Evolutionary conservation across 331 rosid species (phyloP), one percentile per base, ranked within the genome.

Genomic region (Pyrus hybrid): DNA sequence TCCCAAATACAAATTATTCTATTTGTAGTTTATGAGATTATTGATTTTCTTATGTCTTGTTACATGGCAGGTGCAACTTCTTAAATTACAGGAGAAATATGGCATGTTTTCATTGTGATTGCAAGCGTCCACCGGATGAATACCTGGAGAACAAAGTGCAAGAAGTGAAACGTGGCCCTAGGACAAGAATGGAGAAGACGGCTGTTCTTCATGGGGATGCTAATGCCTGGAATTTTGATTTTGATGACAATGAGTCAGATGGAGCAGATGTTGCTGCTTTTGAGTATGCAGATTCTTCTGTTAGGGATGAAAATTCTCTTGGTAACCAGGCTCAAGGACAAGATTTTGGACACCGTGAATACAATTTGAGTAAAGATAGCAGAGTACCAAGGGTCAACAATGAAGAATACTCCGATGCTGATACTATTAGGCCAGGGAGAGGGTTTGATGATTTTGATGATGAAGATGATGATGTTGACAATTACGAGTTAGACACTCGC

Each of bases 221-320:
- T 68, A 90, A 91, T 88, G 96, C 99, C 68, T 94, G 99, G 99
- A 94, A 94, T 85, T 94, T 94, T 77, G 90, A 94, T 83, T 94
- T 94, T 76, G 99, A 94, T 77, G 99, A 94, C 73, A 84, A 92
- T 64, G 99, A 94, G 79, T 94, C 99, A 53, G 99, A 94, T 72
- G 99, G 99, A 66, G 97, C 96, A 32, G 99, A 94, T 81, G 99
- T 94, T 83, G 99, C 97, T 74, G 92, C 95, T 70, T 94, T 94
- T 86, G 99, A 94, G 85, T 72, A 86, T 85, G 99, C 99, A 11
- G 99, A 94, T 86, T 73, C 93, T 63, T 84, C 85, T 8, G 88
- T 85, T 51, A 82, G 74, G 67, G 82, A 70, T 51, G 86, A 85
- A 73, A 83, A 77, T 74, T 83, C 82, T 60, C 79, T 83, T 75